Percentiles rank a stretch among this genome's conserved stretches.
Evolutionary conservation across 2,329 filamentous ascomycete genomes (phyloP).

Genomic region (Colletotrichum australisinense): DNA sequence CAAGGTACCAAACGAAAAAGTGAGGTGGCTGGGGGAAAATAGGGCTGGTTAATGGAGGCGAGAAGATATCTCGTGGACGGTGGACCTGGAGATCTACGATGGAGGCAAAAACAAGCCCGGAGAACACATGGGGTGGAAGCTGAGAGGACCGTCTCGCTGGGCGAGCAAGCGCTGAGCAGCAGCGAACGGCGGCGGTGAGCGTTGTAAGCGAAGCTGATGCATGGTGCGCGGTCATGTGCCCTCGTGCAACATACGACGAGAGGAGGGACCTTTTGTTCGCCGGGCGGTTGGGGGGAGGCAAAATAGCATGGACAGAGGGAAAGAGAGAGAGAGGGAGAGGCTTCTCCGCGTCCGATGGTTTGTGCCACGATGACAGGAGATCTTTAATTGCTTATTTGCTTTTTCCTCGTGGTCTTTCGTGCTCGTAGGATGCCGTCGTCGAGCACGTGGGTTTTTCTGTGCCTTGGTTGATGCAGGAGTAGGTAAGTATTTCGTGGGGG

Average conservation of each 20-base stretch:
- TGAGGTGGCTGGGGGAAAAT: not conserved
- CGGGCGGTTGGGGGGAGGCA: conserved; percentile 7
- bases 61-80: not conserved
- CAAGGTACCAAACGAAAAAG: not conserved
- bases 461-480: conserved; percentile 6
- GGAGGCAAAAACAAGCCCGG: too few relatives aligned
- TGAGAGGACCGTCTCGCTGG: not conserved
- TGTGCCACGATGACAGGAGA: conserved; percentile 20
- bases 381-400: conserved; percentile 6
- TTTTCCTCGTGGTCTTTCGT: not conserved
- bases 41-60: conserved; percentile 7
- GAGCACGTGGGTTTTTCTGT: conserved; percentile 16
- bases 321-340: not conserved
- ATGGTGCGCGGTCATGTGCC: conserved; percentile 29
- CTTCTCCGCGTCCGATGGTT: conserved; percentile 5
- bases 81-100: not conserved
- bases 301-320: not conserved
- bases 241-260: conserved; percentile 18
- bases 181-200: conserved; percentile 26
- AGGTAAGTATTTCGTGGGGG: not conserved
- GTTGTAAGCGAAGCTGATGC: conserved; percentile 18
- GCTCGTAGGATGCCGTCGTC: not conserved
- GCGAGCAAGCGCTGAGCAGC: not conserved
- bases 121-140: not conserved
- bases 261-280: not conserved